These are phyloP conservation scores for Logfia minima DNA, from an alignment of 129 eudicot genomes.

Conservation along the genomic window DNA sequence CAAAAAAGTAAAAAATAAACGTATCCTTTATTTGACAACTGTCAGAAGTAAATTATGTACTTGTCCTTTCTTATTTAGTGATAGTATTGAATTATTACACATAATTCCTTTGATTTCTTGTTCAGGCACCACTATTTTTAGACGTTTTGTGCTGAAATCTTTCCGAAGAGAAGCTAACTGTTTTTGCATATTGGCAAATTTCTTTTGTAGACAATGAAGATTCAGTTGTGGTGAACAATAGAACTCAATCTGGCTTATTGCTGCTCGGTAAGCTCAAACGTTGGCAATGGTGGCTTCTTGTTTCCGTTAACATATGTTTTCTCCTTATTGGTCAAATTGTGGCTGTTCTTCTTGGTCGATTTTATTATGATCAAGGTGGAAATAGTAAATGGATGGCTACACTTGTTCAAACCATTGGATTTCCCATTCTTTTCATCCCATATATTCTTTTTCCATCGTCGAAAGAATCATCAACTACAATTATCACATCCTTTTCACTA, in stretches of 20 bases:
- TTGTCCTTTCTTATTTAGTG: no score
- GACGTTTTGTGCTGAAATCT: no score
- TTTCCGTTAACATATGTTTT: slow-evolving; percentile 57
- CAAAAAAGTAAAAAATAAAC: no score
- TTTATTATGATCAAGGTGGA: slow-evolving; percentile 85
- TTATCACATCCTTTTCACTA: slow-evolving; percentile 19
- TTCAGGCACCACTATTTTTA: no score
- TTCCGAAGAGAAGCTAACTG: slow-evolving; percentile 14
- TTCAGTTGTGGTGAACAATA: slow-evolving; percentile 30
- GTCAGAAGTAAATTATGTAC: no score
- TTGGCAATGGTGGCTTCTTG: slow-evolving; percentile 73
- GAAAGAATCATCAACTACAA: slow-evolving; percentile 26
- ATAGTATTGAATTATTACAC: no score
- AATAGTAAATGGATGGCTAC: slow-evolving; percentile 88
- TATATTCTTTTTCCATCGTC: slow-evolving; percentile 49
- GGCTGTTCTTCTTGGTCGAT: slow-evolving; percentile 85
- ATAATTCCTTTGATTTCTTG: no score
- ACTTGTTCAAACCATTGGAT: slow-evolving; percentile 81
- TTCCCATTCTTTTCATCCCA: slow-evolving; percentile 77
- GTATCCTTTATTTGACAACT: no score
- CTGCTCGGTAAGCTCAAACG: slow-evolving; percentile 51
- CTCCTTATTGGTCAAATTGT: slow-evolving; percentile 78
- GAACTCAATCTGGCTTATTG: slow-evolving; percentile 22
- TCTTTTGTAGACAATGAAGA: slow-evolving; percentile 49
- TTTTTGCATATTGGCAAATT: background rate